Evolutionary conservation across 306 rosid species (phyloP), one percentile per base, ranked within the genome.

Genomic region (Rosa lucieae): DNA sequence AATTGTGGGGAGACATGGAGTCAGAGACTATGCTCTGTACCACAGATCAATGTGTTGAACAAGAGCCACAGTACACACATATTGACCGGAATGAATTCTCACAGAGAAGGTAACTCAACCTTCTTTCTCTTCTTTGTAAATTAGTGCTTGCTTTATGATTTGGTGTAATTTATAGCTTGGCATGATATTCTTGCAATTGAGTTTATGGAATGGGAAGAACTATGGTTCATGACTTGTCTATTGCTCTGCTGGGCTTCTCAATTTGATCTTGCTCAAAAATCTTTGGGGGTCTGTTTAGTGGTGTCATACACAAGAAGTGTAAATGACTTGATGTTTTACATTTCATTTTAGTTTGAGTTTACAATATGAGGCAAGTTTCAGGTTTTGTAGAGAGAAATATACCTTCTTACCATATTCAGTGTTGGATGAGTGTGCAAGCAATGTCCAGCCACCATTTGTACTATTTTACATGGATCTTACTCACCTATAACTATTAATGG

Each of bases 21-120:
- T 35, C 10, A 5, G 68, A 11, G 68, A 62, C 42, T 62, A 10
- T 53, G 23, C 42, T 78, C 42, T 55, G 85, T 77, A 83, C 85
- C 87, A 80, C 90, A 93, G 98, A 89, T 81, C 86, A 81, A 82
- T 21, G 61, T 48, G 40, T 70, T 68, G 89, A 85, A 82, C 91
- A 89, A 46, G 81, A 72, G 72, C 97, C 95, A 59, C 84, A 75
- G 39, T 92, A 85, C 86, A 85, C 82, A 49, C 87, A 94, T 77
- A 84, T 92, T 72, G 72, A 61, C 40, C 89, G 91, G 82, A 94
- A 94, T 81, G 99, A 92, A 5, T 91, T 94, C 84, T 87, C 67
- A 14, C 75, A 48, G 67, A 86, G 97, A 79, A 92, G 88, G 99
- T 89, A 81, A 80, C 90, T 47, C n/a, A 8, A 42, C 46, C 62